Conservation (phyloP, 768 basidiomycete species). For the Goffeauzyma gilvescens region DNA sequence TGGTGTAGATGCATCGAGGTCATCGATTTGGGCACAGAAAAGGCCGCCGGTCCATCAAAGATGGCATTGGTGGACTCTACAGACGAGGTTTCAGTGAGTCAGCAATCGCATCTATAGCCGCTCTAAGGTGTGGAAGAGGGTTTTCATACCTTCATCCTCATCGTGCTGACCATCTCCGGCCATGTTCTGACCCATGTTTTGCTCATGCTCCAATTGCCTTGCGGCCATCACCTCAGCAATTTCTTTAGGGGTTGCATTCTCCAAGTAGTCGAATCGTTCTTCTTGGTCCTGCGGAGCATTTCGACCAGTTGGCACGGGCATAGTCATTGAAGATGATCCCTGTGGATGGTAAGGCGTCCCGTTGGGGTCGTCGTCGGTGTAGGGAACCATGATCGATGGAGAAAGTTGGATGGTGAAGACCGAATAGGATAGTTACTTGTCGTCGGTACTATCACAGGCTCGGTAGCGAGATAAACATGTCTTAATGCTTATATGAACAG, state of each 20-base stretch:
- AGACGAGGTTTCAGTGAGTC: not conserved
- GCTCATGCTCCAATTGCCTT: constrained; percentile 1
- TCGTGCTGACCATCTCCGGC: constrained; percentile 4
- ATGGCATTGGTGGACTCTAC: constrained; percentile 8
- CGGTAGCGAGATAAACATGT: no score
- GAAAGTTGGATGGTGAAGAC: no score
- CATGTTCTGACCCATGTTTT: constrained; percentile 1
- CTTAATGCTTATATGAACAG: no score
- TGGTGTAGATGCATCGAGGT: constrained; percentile 16
- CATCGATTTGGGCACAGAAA: constrained; percentile 14
- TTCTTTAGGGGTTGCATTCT: constrained; percentile 60
- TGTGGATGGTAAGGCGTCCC: no score
- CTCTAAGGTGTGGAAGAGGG: not conserved
- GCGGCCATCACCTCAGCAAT: constrained; percentile 45
- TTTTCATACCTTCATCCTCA: constrained; percentile 3
- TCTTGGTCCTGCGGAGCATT: no score
- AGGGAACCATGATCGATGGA: no score
- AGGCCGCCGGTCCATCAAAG: constrained; percentile 14
- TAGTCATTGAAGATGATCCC: no score
- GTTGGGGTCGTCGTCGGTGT: no score
- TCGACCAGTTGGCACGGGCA: no score
- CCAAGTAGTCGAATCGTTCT: constrained; percentile 82
- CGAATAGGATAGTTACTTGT: no score
- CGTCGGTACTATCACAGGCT: no score
- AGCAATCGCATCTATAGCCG: not conserved